phyloP scores from a whole-genome alignment of 108 stramenopile genomes.

The Nitzschia sp. region DNA sequence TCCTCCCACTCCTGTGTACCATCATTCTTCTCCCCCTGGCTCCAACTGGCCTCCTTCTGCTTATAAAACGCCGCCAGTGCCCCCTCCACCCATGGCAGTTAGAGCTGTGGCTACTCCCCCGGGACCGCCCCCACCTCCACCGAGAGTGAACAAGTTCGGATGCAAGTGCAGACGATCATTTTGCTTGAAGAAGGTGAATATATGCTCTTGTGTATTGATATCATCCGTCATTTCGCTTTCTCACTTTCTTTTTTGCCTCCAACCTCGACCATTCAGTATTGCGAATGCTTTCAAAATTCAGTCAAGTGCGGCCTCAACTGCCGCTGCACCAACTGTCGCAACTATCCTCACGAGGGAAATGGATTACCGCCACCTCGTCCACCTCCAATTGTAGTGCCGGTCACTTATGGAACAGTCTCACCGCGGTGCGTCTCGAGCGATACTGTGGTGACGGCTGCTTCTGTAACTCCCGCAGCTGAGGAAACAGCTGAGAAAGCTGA shows the following conservation, averaged over 20 bases:
- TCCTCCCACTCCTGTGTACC: neutral
- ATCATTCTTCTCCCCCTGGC: constrained; percentile 17
- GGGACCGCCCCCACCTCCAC: constrained; percentile 3
- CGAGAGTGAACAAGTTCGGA: constrained; percentile 51
- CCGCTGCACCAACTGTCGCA: constrained; percentile 50
- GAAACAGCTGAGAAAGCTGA: constrained; percentile 4
- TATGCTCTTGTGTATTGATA: neutral
- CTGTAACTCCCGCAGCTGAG: neutral
- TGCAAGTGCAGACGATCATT: constrained; percentile 92
- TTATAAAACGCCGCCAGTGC: neutral
- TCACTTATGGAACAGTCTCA: neutral
- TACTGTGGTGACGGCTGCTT: neutral
- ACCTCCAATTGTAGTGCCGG: neutral
- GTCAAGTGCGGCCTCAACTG: constrained; percentile 83
- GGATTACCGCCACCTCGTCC: neutral
- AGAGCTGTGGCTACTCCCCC: too few species aligned
- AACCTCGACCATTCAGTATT: constrained; percentile 45
- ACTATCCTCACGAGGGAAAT: constrained; percentile 8
- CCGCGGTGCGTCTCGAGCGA: neutral
- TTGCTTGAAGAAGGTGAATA: constrained; percentile 86
- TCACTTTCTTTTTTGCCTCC: neutral
- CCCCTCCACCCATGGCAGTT: neutral
- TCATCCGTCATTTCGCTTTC: neutral
- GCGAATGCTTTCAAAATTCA: constrained; percentile 88
- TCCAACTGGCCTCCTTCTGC: neutral